Conservation (phyloP, 1,139 yeast genomes). For the Debaryomyces subglobosus region DNA sequence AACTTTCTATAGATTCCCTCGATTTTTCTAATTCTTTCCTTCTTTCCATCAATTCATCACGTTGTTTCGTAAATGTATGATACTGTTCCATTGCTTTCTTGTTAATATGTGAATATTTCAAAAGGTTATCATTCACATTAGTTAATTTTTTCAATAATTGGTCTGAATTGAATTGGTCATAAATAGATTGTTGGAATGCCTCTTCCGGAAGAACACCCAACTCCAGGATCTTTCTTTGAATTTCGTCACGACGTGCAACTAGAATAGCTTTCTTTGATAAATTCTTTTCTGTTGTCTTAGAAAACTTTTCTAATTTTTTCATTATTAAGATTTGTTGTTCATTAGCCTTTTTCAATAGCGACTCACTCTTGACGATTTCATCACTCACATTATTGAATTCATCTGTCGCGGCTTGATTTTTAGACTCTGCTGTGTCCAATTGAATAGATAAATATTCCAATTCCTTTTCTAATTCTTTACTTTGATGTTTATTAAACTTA, state of each 20-base stretch:
- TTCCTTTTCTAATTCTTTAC: constrained; percentile 36
- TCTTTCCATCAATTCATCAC: constrained; percentile 66
- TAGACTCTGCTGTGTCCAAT: constrained; percentile 26
- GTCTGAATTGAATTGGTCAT: constrained; percentile 52
- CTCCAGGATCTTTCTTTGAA: constrained; percentile 75
- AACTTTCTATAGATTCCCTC: constrained; percentile 68
- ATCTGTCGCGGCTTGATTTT: constrained; percentile 19
- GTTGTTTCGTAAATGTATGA: constrained; percentile 70
- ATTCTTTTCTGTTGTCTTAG: constrained; percentile 66
- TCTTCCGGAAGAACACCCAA: constrained; percentile 89
- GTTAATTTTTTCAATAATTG: constrained; percentile 60
- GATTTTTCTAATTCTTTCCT: constrained; percentile 73
- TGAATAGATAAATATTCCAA: constrained; percentile 24
- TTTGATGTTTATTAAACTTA: constrained; percentile 43
- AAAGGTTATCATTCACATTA: constrained; percentile 58
- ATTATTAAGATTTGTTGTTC: constrained; percentile 58
- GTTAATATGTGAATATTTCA: constrained; percentile 76
- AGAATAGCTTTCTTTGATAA: constrained; percentile 67
- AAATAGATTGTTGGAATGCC: constrained; percentile 54
- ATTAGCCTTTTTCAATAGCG: constrained; percentile 51
- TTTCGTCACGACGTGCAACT: constrained; percentile 66
- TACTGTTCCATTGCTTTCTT: constrained; percentile 90
- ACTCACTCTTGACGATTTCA: constrained; percentile 43
- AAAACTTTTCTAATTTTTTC: constrained; percentile 60
- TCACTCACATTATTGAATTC: constrained; percentile 29